A percentile compares a stretch with the other conserved stretches of the same genome.
Evolutionary conservation across 2,329 filamentous ascomycete species (phyloP).

Genomic region (Fusarium sterilihyphosum): DNA sequence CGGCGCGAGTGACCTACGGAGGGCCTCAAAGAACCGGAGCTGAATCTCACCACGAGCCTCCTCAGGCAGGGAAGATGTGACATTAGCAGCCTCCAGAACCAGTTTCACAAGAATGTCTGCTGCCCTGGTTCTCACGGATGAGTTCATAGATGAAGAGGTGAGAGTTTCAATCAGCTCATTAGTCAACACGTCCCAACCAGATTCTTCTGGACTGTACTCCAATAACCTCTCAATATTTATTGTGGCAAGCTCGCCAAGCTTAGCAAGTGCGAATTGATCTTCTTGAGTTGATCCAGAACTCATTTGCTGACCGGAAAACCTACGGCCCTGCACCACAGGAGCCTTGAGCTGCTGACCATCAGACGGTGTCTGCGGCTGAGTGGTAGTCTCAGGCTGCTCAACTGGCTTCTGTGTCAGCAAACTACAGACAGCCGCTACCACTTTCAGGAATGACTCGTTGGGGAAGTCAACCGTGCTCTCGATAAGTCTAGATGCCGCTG

Average conservation of each 20-base stretch:
- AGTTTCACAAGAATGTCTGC: constrained; percentile 72
- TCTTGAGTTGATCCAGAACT: constrained; percentile 66
- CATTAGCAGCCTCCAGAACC: constrained; percentile 65
- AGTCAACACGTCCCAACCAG: constrained; percentile 79
- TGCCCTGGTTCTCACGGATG: constrained; percentile 67
- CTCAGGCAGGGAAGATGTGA: constrained; percentile 62
- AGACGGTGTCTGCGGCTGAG: constrained; percentile 25
- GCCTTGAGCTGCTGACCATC: constrained; percentile 48
- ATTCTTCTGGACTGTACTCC: constrained; percentile 70
- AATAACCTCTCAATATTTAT: constrained; percentile 82
- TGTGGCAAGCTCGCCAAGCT: constrained; percentile 75
- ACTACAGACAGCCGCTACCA: constrained; percentile 79
- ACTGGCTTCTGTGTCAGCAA: constrained; percentile 64
- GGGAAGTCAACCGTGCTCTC: constrained; percentile 94
- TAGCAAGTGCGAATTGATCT: constrained; percentile 75
- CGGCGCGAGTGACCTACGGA: constrained; percentile 66
- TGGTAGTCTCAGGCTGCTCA: constrained; percentile 31
- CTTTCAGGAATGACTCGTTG: constrained; percentile 79
- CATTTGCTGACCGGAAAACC: constrained; percentile 54
- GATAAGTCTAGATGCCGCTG: constrained; percentile 84
- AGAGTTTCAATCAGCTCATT: constrained; percentile 63
- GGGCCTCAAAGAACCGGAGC: constrained; percentile 73
- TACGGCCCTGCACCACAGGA: constrained; percentile 54
- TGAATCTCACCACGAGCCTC: constrained; percentile 71
- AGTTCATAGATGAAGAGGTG: constrained; percentile 56